phyloP scores from a whole-genome alignment of 2,329 filamentous ascomycete genomes.

The Penicillium sp. region DNA sequence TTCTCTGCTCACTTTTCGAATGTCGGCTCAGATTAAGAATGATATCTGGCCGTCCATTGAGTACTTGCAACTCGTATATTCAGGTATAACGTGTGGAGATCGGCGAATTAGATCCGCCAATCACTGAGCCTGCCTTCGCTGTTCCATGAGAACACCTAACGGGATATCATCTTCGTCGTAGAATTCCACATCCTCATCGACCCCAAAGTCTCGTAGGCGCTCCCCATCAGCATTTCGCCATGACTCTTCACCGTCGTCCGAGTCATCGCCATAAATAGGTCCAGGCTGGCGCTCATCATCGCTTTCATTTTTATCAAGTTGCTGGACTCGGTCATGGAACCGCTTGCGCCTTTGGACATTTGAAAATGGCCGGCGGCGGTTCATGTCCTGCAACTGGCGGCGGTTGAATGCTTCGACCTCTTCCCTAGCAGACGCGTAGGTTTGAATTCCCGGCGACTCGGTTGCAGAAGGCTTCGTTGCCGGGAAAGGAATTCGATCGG shows the following conservation, averaged over 20 bases:
- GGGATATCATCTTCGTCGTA: constrained; percentile 61
- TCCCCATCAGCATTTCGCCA: constrained; percentile 63
- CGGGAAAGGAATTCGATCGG: constrained; percentile 45
- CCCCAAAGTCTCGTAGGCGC: constrained; percentile 58
- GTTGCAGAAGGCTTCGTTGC: constrained; percentile 24
- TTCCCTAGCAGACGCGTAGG: constrained; percentile 35
- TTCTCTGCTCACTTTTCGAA: not conserved
- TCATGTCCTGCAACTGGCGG: constrained; percentile 51
- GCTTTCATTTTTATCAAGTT: constrained; percentile 13
- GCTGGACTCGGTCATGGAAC: constrained; percentile 39
- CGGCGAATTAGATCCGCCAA: not conserved
- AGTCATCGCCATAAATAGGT: constrained; percentile 19
- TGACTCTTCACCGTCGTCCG: constrained; percentile 52
- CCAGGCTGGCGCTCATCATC: constrained; percentile 19
- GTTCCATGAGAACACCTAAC: constrained; percentile 50
- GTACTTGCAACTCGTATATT: not conserved
- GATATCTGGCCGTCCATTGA: not conserved
- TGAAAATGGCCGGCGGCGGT: constrained; percentile 37
- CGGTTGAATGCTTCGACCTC: constrained; percentile 52
- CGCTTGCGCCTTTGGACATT: constrained; percentile 38
- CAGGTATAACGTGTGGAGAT: too few relatives aligned
- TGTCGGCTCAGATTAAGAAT: not conserved
- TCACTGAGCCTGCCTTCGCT: constrained; percentile 10
- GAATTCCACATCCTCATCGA: constrained; percentile 61
- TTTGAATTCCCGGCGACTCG: constrained; percentile 16